A percentile compares a stretch with the other conserved stretches of the same genome.
Evolutionary conservation across 1,284 basidiomycete species (phyloP).

Genomic region (Heterobasidion parviporum): DNA sequence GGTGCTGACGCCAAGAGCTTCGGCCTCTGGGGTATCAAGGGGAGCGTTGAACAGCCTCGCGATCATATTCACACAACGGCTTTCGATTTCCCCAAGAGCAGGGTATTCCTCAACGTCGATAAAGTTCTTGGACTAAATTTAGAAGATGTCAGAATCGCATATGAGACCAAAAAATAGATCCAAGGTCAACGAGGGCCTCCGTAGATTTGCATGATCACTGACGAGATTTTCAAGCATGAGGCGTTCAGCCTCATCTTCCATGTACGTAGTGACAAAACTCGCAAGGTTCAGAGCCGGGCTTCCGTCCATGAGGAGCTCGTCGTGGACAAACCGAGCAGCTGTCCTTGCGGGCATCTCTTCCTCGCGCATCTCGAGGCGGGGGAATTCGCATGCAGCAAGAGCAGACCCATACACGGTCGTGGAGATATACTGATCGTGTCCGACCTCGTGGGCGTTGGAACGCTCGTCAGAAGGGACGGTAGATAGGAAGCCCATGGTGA

Average conservation of each 20-base stretch:
- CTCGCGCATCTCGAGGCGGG: not conserved
- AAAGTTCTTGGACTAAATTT: conserved; percentile 42
- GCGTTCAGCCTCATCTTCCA: conserved; percentile 48
- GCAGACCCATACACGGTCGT: not conserved
- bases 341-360: not conserved
- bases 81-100: conserved; percentile 45
- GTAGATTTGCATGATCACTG: not conserved
- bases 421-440: not conserved
- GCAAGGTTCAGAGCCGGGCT: not conserved
- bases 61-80: conserved; percentile 25
- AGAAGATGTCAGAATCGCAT: not conserved
- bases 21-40: not conserved
- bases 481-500: not conserved
- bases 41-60: not conserved
- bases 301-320: not conserved
- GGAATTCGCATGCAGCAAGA: not conserved
- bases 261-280: conserved; percentile 50
- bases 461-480: not conserved
- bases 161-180: too few species aligned
- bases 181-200: not conserved
- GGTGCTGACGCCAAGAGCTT: conserved; percentile 37
- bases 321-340: not conserved
- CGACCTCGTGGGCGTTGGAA: not conserved
- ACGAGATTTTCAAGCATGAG: conserved; percentile 53
- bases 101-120: conserved; percentile 72